A percentile compares a stretch with the other conserved stretches of the same genome.
phyloP scores from a whole-genome alignment of 495 filamentous ascomycete genomes.

The Apodospora peruviana region DNA sequence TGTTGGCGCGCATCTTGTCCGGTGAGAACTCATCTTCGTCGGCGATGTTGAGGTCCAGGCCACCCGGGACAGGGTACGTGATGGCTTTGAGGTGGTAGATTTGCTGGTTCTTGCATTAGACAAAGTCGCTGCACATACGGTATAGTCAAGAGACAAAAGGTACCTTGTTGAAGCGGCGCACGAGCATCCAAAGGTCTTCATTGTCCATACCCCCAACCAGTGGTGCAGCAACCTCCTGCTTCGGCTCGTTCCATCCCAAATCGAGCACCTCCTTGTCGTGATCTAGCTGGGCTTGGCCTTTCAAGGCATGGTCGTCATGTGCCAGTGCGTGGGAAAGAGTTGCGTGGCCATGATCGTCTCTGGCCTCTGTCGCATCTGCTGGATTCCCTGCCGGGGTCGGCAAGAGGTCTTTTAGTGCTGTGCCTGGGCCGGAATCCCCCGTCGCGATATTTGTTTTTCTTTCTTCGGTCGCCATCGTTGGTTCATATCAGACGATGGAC shows the following conservation, averaged over 20 bases:
- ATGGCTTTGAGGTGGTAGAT: slow-evolving; percentile 80
- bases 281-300: slow-evolving; percentile 28
- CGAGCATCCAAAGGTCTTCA: slow-evolving; percentile 76
- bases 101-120: slow-evolving; percentile 49
- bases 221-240: slow-evolving; percentile 51
- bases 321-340: slow-evolving; percentile 35
- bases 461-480: slow-evolving; percentile 5
- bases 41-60: slow-evolving; percentile 74
- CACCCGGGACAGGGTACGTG: slow-evolving; percentile 38
- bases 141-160: background rate
- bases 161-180: slow-evolving; percentile 82
- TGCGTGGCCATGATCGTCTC: slow-evolving; percentile 13
- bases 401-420: slow-evolving; percentile 25
- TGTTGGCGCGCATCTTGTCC: slow-evolving; percentile 71
- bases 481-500: background rate
- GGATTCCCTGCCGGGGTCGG: slow-evolving; percentile 29
- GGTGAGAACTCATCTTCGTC: slow-evolving; percentile 83
- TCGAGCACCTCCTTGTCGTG: slow-evolving; percentile 50
- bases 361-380: slow-evolving; percentile 14
- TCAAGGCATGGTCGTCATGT: slow-evolving; percentile 23
- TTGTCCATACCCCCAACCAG: slow-evolving; percentile 72
- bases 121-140: background rate
- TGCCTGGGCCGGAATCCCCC: slow-evolving; percentile 19
- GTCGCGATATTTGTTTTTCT: slow-evolving; percentile 6
- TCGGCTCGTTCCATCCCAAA: slow-evolving; percentile 67